Evolutionary conservation across 306 rosid species (phyloP), one percentile per base, ranked within the genome.

Genomic region (Argentina anserina): DNA sequence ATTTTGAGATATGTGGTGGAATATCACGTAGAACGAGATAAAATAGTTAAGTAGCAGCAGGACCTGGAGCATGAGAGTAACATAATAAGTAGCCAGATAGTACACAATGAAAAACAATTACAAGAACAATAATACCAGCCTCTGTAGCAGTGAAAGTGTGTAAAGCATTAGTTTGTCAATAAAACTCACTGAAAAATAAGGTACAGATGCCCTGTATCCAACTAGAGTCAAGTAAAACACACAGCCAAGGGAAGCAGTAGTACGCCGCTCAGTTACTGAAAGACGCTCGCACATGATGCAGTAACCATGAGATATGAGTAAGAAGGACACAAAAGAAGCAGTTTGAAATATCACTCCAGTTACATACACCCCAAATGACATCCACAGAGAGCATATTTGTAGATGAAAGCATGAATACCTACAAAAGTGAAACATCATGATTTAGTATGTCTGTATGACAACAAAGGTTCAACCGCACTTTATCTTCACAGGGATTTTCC

Each of bases 281-380:
- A 95, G 97, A 42, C 77, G 93, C 87, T 95, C 99, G 29, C 88
- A 91, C 90, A 82, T 90, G 83, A 95, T 91, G 87, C 97, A 95
- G 84, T 95, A 95, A 68, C 99, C 99, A 80, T 91, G 93, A 77
- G 99, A 82, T 71, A 91, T 91, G 76, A 95, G 99, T 80, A 95
- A 65, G 84, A 95, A 91, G 33, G 91, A 90, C 80, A 91, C 92
- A 65, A 91, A 89, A 52, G 96, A 89, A 76, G 91, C 90, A 63
- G 97, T 95, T 83, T 95, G 97, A 76, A 95, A 91, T 43, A 95
- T 90, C 85, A 95, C 97, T 78, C 97, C 99, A 20, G 96, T 95
- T 72, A 95, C 86, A 58, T 95, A 91, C 47, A 89, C 97, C 75
- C 97, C 99, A 70, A 95, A 95, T 77, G 99, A 95, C 93, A 95